A percentile compares a stretch with the other conserved stretches of the same genome.
Evolutionary conservation across 179 eudicot genomes (phyloP).

Genomic region (Spergularia azorica): DNA sequence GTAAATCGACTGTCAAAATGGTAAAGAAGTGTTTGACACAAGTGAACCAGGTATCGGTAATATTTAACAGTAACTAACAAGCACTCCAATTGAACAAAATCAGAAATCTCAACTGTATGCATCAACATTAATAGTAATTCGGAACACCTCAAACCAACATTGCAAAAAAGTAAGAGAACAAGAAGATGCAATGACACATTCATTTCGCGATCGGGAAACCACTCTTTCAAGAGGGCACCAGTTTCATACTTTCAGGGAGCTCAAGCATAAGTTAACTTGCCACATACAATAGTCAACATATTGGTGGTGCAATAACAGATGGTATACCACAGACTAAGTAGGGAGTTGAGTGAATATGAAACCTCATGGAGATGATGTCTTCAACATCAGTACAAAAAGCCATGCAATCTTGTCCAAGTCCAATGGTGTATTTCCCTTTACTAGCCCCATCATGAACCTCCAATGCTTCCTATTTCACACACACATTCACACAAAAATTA

Average conservation of each 20-base stretch:
- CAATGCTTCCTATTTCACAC: conserved; percentile 62
- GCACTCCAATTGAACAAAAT: neutral
- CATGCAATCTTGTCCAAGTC: conserved; percentile 99
- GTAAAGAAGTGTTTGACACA: neutral
- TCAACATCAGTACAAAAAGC: conserved; percentile 98
- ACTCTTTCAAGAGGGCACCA: neutral
- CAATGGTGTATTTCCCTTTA: conserved; percentile 97
- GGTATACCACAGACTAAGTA: neutral
- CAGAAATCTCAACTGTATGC: neutral
- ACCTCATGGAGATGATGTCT: conserved; percentile 99
- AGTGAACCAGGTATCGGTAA: neutral
- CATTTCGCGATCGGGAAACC: neutral
- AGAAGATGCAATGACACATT: neutral
- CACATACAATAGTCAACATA: no score
- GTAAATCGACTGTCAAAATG: neutral
- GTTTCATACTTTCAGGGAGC: neutral
- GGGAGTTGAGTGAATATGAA: neutral
- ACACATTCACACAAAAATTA: conserved; percentile 5
- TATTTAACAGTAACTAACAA: neutral
- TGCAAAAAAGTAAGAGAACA: neutral
- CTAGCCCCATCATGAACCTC: conserved; percentile 96
- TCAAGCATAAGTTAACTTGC: neutral
- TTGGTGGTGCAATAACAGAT: no score
- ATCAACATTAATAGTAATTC: neutral
- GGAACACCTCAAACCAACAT: neutral